Percentiles rank a stretch among this genome's conserved stretches.
Conservation (phyloP, 2,329 filamentous ascomycete genomes). For the Samsoniella hepiali region DNA sequence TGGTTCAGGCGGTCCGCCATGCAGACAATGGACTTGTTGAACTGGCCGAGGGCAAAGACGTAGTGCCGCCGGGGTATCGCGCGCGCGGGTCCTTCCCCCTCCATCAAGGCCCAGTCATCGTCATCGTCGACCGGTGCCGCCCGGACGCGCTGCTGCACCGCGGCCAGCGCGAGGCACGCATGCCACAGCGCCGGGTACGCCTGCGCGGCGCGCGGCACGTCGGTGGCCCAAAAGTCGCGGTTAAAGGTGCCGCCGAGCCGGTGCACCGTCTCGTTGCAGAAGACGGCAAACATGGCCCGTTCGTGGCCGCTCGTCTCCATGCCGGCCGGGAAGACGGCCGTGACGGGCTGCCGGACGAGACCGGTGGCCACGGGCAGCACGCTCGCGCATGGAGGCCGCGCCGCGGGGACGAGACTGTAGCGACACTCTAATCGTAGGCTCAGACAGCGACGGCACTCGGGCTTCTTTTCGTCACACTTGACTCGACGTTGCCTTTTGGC, state of each 20-base stretch:
- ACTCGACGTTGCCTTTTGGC: constrained; percentile 24
- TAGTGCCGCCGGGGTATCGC: too few relatives aligned
- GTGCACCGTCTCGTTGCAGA: constrained; percentile 16
- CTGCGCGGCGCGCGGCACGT: background rate
- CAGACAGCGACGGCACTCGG: constrained; percentile 25
- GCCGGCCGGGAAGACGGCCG: background rate
- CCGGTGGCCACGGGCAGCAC: constrained; percentile 20
- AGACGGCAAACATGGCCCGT: constrained; percentile 19
- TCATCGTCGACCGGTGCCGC: too few relatives aligned
- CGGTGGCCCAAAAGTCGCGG: background rate
- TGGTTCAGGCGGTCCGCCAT: too few relatives aligned
- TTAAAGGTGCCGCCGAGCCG: background rate
- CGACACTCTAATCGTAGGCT: constrained; percentile 12
- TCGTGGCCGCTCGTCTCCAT: constrained; percentile 16
- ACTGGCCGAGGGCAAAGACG: too few relatives aligned
- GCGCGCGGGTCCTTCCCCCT: too few relatives aligned
- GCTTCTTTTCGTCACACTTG: constrained; percentile 29
- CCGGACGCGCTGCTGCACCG: too few relatives aligned
- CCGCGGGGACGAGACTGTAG: background rate
- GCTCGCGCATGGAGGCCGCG: constrained; percentile 8
- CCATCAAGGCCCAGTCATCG: too few relatives aligned
- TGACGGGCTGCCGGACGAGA: background rate
- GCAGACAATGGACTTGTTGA: too few relatives aligned
- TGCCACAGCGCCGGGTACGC: too few relatives aligned
- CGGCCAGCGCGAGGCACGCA: too few relatives aligned